A percentile compares a stretch with the other conserved stretches of the same genome.
Evolutionary conservation across 2,329 filamentous ascomycete genomes (phyloP).

Genomic region (Atkinsonella hypoxylon): DNA sequence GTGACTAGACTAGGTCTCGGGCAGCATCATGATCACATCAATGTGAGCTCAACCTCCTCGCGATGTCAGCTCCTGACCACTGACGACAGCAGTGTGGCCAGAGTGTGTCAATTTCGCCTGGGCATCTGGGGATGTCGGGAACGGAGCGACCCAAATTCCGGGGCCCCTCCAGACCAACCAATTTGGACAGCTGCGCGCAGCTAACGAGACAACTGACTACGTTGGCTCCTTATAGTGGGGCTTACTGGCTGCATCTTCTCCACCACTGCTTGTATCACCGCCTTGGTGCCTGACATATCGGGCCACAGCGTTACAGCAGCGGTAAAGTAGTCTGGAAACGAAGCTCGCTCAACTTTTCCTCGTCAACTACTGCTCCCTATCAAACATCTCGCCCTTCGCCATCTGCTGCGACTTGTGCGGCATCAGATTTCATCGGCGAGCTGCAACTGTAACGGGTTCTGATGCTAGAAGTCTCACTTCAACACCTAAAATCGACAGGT

Average conservation of each 20-base stretch:
- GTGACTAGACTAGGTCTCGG: background rate
- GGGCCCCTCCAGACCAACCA: background rate
- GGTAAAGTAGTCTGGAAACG: slow-evolving; percentile 9
- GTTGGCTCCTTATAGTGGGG: background rate
- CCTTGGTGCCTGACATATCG: slow-evolving; percentile 22
- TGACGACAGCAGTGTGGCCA: slow-evolving; percentile 6
- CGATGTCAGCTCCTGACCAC: slow-evolving; percentile 1
- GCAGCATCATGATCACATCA: background rate
- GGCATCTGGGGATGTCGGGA: slow-evolving; percentile 3
- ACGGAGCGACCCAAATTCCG: slow-evolving; percentile 12
- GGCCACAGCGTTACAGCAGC: slow-evolving; percentile 11
- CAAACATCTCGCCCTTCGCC: slow-evolving; percentile 13
- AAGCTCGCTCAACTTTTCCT: slow-evolving; percentile 20
- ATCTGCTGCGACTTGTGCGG: slow-evolving; percentile 13
- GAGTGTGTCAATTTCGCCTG: background rate
- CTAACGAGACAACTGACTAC: too few species aligned
- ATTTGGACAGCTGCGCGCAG: background rate
- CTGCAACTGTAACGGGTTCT: slow-evolving; percentile 12
- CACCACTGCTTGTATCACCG: background rate
- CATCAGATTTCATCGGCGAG: slow-evolving; percentile 14
- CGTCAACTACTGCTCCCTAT: slow-evolving; percentile 20
- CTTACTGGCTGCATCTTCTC: background rate
- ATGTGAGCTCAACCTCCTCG: background rate
- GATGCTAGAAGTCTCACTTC: slow-evolving; percentile 10
- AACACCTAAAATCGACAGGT: slow-evolving; percentile 6